Base-by-base conservation (phyloP, 2,329 filamentous ascomycete species). In the Hypoxylon sp. region DNA sequence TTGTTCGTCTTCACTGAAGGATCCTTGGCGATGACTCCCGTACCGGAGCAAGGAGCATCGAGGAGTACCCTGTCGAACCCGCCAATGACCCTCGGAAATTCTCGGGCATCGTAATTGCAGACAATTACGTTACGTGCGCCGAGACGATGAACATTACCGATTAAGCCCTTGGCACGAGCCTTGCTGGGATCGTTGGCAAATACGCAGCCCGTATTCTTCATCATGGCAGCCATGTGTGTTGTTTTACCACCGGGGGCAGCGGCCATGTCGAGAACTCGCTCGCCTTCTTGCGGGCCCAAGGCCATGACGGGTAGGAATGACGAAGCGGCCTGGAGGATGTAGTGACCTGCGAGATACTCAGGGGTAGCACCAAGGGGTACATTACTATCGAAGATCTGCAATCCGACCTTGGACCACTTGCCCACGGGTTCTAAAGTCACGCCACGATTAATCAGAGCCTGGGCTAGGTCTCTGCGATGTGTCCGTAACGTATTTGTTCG, bases 271-370 rank as follows among this genome's bases (percentile, higher is more conserved):
- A 99, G 87, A 47, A 96, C 84, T 29, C 95, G 87, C 79, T 99
- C 94, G 67, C 92, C 84, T 75, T 96, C 91, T 76, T 98, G 94
- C 0, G 95, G 95, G 4, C 91, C 93, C 10, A 99, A 84, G 8
- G 95, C 94, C 92, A 99, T 98, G 70, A 97, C 95, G 63, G 95
- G 95, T 46, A 99, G 83, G 81, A 99, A 99, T 15, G 93, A 97
- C 4, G 91, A 96, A 0, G 95, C 95, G 0, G 95, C 95, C 79
- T 99, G 95, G 10, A 99, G 84, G 68, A 99, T 98, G 79, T 99
- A 99, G 76, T 99, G 92, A 15, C 95, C 95, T 13, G 94, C 93
- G 10, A 99, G 86, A 75, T 99, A 99, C 77, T 99, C 95, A 8
- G 95, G 95, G 0, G 95, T 99, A 23, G 95, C 95, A 83, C 93